phyloP scores from a whole-genome alignment of 805 yeast species.

The Wickerhamomyces sydowiorum region DNA sequence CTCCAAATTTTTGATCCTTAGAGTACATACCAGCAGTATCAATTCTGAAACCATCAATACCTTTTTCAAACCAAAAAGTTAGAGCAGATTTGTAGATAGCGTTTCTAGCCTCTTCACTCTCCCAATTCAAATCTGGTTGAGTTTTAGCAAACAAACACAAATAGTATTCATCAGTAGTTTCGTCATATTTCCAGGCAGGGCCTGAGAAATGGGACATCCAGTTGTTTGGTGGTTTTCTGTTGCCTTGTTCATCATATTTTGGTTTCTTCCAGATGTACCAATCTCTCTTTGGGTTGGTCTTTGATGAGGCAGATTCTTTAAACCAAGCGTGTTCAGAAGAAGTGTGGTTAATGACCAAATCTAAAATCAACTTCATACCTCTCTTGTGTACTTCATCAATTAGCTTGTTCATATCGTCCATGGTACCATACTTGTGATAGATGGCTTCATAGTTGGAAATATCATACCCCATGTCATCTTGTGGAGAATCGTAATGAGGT shows the following conservation, averaged over 20 bases:
- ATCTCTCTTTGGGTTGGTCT: slow-evolving; percentile 49
- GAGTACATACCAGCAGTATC: slow-evolving; percentile 51
- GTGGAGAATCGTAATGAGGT: slow-evolving; percentile 55
- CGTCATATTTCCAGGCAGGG: slow-evolving; percentile 54
- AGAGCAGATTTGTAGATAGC: slow-evolving; percentile 40
- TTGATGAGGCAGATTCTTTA: slow-evolving; percentile 46
- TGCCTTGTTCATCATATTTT: slow-evolving; percentile 42
- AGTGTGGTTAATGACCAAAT: slow-evolving; percentile 55
- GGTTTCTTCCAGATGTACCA: slow-evolving; percentile 57
- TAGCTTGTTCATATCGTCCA: slow-evolving; percentile 45
- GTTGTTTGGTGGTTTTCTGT: slow-evolving; percentile 50
- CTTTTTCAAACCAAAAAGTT: slow-evolving; percentile 49
- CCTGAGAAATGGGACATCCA: slow-evolving; percentile 50
- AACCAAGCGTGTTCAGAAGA: slow-evolving; percentile 54
- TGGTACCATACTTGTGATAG: slow-evolving; percentile 47
- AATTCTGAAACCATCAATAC: slow-evolving; percentile 55
- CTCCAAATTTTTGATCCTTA: slow-evolving; percentile 38
- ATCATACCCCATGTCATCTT: slow-evolving; percentile 61
- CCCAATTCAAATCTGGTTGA: slow-evolving; percentile 64
- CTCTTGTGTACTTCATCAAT: slow-evolving; percentile 41
- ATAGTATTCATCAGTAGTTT: slow-evolving; percentile 47
- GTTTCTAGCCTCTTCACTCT: slow-evolving; percentile 29
- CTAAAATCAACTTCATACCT: slow-evolving; percentile 47
- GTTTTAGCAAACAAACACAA: slow-evolving; percentile 44
- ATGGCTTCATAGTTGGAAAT: slow-evolving; percentile 48